Percentiles rank a stretch among this genome's conserved stretches.
Conservation (phyloP, 1,139 yeast genomes). For the Pichia sp. region DNA sequence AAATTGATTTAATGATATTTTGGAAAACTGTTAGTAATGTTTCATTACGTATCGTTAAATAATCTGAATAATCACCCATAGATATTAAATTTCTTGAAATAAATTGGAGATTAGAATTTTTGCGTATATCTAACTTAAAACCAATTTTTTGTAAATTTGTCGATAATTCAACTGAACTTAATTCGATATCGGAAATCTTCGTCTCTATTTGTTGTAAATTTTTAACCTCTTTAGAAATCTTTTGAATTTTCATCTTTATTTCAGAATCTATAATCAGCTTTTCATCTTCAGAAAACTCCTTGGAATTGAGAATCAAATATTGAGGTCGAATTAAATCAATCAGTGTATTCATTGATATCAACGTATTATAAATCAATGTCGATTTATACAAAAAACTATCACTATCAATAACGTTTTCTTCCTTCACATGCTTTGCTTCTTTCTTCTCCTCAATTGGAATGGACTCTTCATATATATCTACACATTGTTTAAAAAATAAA, state of each 20-base stretch:
- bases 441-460: neutral
- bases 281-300: conserved; percentile 19
- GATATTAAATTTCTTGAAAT: conserved; percentile 23
- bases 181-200: neutral
- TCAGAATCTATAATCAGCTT: conserved; percentile 24
- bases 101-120: conserved; percentile 11
- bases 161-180: conserved; percentile 8
- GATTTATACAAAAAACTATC: conserved; percentile 6
- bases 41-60: conserved; percentile 15
- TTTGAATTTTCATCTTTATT: conserved; percentile 20
- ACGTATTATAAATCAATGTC: conserved; percentile 2
- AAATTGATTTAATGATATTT: conserved; percentile 24
- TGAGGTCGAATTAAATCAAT: conserved; percentile 23
- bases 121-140: neutral
- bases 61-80: conserved; percentile 27
- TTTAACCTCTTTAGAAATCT: conserved; percentile 18
- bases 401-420: neutral
- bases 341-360: conserved; percentile 15
- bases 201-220: conserved; percentile 14
- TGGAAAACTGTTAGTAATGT: conserved; percentile 22
- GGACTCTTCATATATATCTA: conserved; percentile 23
- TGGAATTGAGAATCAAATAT: conserved; percentile 26
- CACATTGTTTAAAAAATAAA: conserved; percentile 26
- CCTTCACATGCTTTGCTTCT: neutral
- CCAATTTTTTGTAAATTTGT: conserved; percentile 3